Conservation (phyloP, 2,329 filamentous ascomycete genomes). For the Phialocephala subalpina region DNA sequence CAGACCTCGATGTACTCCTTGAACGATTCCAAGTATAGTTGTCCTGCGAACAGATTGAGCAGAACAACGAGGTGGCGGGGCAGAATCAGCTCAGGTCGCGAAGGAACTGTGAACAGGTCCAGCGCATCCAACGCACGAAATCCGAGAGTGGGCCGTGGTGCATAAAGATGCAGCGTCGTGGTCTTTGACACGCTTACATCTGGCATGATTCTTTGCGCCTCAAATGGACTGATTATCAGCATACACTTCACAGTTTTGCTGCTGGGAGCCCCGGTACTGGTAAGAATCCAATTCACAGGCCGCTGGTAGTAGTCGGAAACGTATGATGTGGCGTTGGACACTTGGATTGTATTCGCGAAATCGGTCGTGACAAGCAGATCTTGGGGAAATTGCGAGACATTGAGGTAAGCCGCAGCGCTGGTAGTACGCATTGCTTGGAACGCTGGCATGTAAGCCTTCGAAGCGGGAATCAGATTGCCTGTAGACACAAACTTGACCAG, state of each 20-base stretch:
- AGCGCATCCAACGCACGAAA: conserved; percentile 54
- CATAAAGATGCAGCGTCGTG: conserved; percentile 59
- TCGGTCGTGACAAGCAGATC: conserved; percentile 58
- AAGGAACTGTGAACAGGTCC: conserved; percentile 51
- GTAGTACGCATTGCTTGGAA: conserved; percentile 54
- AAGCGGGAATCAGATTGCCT: conserved; percentile 44
- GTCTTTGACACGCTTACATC: conserved; percentile 45
- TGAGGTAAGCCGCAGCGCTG: conserved; percentile 48
- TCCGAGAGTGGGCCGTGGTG: conserved; percentile 51
- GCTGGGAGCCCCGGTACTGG: conserved; percentile 33
- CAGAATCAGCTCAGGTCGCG: conserved; percentile 24
- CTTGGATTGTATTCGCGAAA: conserved; percentile 55
- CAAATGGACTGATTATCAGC: conserved; percentile 66
- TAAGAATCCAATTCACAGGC: conserved; percentile 62
- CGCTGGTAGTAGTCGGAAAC: conserved; percentile 57
- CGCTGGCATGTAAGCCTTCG: conserved; percentile 51
- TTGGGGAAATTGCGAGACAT: conserved; percentile 41
- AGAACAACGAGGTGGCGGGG: conserved; percentile 45
- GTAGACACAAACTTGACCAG: conserved; percentile 50
- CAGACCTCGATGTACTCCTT: conserved; percentile 59
- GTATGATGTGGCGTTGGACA: not conserved
- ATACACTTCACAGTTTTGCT: conserved; percentile 11
- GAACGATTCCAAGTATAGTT: conserved; percentile 66
- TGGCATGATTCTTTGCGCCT: conserved; percentile 61
- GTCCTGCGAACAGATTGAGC: conserved; percentile 73